phyloP scores from a whole-genome alignment of 1,284 basidiomycete genomes.

The Rhodotorula mucilaginosa region DNA sequence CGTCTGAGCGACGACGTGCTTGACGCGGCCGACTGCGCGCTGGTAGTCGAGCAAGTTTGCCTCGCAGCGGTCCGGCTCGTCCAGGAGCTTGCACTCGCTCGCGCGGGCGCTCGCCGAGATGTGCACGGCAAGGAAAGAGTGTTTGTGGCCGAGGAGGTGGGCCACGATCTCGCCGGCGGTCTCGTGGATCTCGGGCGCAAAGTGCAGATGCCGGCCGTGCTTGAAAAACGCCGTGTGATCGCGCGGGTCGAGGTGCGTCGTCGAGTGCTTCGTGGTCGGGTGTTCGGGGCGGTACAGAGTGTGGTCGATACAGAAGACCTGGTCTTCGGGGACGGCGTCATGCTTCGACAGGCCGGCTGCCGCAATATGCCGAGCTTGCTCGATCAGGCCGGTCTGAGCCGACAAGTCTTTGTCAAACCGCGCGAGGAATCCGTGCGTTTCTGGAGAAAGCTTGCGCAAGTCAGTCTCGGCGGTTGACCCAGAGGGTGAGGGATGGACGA shows the following conservation, averaged over 20 bases:
- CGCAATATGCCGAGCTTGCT: conserved; percentile 35
- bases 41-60: conserved; percentile 24
- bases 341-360: neutral
- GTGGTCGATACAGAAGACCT: conserved; percentile 39
- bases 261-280: conserved; percentile 25
- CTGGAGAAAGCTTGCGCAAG: neutral
- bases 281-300: conserved; percentile 36
- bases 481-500: too few relatives aligned
- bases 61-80: conserved; percentile 21
- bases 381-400: conserved; percentile 30
- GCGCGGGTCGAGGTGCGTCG: conserved; percentile 35
- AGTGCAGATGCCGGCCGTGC: conserved; percentile 35
- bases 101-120: conserved; percentile 27
- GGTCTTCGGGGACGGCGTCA: conserved; percentile 31
- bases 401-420: conserved; percentile 34
- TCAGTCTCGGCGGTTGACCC: neutral
- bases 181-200: conserved; percentile 32
- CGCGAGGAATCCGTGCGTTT: conserved; percentile 28
- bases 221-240: conserved; percentile 38
- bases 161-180: conserved; percentile 32
- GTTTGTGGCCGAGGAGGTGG: conserved; percentile 28
- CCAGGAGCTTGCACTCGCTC: conserved; percentile 24
- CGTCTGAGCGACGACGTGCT: conserved; percentile 22
- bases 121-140: conserved; percentile 37
- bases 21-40: conserved; percentile 31